Base-by-base conservation (phyloP, 2,329 filamentous ascomycete species). In the Penicillium thymicola region DNA sequence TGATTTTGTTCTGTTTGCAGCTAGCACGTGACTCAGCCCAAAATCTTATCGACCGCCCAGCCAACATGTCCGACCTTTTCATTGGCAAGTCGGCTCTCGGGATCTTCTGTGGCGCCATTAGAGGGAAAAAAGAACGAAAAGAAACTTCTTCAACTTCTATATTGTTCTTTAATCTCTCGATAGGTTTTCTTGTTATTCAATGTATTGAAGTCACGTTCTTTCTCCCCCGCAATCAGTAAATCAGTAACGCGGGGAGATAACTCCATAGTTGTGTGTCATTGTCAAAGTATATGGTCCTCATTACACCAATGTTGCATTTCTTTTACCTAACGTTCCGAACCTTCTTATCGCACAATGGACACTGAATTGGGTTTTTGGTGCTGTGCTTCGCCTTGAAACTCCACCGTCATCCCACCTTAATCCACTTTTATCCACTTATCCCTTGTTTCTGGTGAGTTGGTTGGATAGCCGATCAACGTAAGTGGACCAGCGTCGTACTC, bases 401-500 rank as follows among this genome's bases (percentile, higher is more conserved):
- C 52, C 56, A 34, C 46, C 44, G 27, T 11, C 38, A 25, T 45
- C 18, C 30, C 11, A 32, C 30, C 13, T 32, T 1, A 2, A 14
- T 5, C 30, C 43, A 32, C 30, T 32, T 32, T 5, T 4, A 13
- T 5, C 30, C 43, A 30, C 28, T 45, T 45, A 3, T 8, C 23
- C 28, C 41, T 55, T 45, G 60, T 42, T 59, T 60, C 28, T 58
- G 59, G 57, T 25, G 9, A 28, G 21, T 16, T 59, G 32, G 57
- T 64, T 64, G 60, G 62, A 14, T 40, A 32, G 47, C 25, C 40
- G 55, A 55, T 55, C 52, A 30, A 4, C 2, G 21, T n/a, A n/a
- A 45, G 63, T 65, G 63, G 63, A 61, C 45, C 55, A 59, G 55
- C 51, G 62, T 64, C 54, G 62, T 57, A 63, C 62, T 63, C 62